Evolutionary conservation across 306 rosid species (phyloP), one percentile per base, ranked within the genome.

Genomic region (barrel medic (Medicago truncatula)): DNA sequence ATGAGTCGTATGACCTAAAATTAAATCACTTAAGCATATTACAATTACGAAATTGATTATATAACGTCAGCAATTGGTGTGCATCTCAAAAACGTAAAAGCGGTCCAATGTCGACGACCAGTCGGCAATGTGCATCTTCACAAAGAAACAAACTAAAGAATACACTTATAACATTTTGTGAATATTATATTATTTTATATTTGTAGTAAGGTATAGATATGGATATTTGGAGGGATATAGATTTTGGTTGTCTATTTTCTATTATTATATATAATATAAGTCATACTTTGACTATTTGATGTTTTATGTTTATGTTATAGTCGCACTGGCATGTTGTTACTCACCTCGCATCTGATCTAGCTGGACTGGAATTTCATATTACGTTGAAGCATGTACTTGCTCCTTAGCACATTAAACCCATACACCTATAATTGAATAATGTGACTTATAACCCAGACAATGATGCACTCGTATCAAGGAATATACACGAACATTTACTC

Each of bases 41-140:
- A 17, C 5, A 18, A 53, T 17, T 18, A 16, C 58, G 23, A 54
- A 8, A 38, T 58, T 23, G 38, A 58, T 23, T 23, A 58, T 15
- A 58, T 23, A 23, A 58, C 64, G 2, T 58, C 16, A 58, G 38
- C 64, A 58, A 5, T 54, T 9, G 18, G 18, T 58, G 38, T 56
- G 34, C 4, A 21, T 58, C n/a, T 58, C 4, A 23, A 12, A 58
- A 23, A 21, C 2, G 36, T 61, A 61, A 34, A 34, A 14, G 67
- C 44, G 46, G 46, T 62, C 8, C 20, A 18, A 36, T 36, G 68
- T 62, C 68, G 68, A 62, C 68, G 68, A 62, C 68, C 4, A 36
- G 67, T 62, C 21, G 67, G 46, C 67, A 62, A n/a, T 28, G 4
- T 21, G 7, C 36, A 57, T 11, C 63, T 14, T 50, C 17, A 9